Evolutionary conservation across 2,329 filamentous ascomycete species (phyloP), one percentile per base, ranked within the genome.

Genomic region (Domatiomyces catenatus): DNA sequence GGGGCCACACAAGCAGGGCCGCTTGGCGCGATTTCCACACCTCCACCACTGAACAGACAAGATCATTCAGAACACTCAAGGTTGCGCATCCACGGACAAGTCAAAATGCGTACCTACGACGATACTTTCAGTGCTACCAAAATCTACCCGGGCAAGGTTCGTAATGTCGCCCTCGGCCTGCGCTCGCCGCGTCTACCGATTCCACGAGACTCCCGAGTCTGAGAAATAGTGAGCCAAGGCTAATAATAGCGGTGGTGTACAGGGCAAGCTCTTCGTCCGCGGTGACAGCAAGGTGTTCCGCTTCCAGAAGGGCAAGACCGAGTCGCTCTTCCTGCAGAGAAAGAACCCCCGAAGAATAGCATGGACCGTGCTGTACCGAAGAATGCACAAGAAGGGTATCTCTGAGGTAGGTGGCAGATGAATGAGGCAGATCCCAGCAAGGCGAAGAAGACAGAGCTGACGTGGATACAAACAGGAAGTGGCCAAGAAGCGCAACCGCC

Each of bases 281-380:
- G 89, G 90, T 71, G 92, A 98, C 81, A 94, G 86, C 88, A 98
- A 96, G 81, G 83, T 96, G 80, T 98, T 98, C 86, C 89, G 92
- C 71, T 98, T 98, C 86, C 88, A 94, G 77, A 95, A 94, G 77
- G 88, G 92, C 79, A 98, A 98, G 80, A 90, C 87, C 75, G 92
- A 98, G 79, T 94, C 88, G 63, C 86, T 98, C 64, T 98, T 98
- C 83, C 86, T 96, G 66, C 92, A 98, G 82, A 90, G 92, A 81
- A 98, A 98, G 87, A 98, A 98, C 83, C 92, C 92, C 72, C 90
- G 92, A 75, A 88, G 90, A 72, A 96, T 98, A 74, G 83, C 90
- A 64, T 98, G 92, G 92, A 98, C 92, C 63, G 83, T 89, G 67
- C 86, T 98, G 61, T 98, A 86, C 86, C 84, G 92, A 74, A 86